These are phyloP conservation scores for Calocybe indica DNA, from an alignment of 768 basidiomycete species.

Conservation along the genomic window DNA sequence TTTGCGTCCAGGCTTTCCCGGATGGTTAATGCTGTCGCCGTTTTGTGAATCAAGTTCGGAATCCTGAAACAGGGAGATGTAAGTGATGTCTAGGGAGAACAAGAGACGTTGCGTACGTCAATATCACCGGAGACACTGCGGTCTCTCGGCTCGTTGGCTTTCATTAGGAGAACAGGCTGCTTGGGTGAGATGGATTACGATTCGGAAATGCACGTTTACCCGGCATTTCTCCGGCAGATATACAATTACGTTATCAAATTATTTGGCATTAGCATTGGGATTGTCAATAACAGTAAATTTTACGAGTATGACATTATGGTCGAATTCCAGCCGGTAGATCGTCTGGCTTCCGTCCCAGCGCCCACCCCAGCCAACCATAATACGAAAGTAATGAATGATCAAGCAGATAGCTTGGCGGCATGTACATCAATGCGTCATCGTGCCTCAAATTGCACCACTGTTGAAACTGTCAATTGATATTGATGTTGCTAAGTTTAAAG, in stretches of 20 bases:
- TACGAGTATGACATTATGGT: no score
- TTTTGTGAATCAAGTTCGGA: conserved; percentile 61
- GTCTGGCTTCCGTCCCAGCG: no score
- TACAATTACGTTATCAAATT: conserved; percentile 9
- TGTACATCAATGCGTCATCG: conserved; percentile 34
- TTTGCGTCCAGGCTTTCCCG: conserved; percentile 74
- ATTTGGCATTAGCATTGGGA: background rate
- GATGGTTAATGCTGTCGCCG: conserved; percentile 30
- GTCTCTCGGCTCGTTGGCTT: conserved; percentile 41
- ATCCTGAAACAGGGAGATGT: conserved; percentile 32
- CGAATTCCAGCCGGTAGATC: no score
- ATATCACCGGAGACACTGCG: conserved; percentile 62
- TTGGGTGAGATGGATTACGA: conserved; percentile 44
- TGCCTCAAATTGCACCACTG: conserved; percentile 84
- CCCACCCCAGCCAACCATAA: no score
- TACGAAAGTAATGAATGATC: no score
- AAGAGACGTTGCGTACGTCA: conserved; percentile 32
- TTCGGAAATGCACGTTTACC: conserved; percentile 5
- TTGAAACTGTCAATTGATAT: conserved; percentile 7
- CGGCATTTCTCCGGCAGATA: conserved; percentile 8
- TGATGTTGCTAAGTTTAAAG: conserved; percentile 2
- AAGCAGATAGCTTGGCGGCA: no score
- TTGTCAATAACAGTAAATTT: no score
- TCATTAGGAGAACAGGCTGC: conserved; percentile 28
- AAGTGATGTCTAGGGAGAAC: background rate